Conservation (phyloP, 257 asterid species). For the Gardenia jasminoides region DNA sequence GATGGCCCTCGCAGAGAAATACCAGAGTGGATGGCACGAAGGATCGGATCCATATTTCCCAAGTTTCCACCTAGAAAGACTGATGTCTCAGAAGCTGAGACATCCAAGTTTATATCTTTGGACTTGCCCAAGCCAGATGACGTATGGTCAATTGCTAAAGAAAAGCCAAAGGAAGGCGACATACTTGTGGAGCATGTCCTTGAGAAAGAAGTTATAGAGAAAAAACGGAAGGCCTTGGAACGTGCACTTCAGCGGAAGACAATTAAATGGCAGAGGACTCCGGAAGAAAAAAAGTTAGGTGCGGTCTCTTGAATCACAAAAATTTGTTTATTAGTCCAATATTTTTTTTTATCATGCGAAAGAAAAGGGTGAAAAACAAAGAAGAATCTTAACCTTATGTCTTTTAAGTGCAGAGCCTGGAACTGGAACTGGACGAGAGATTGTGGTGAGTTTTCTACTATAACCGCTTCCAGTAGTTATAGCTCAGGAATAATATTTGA, state of each 20-base stretch:
- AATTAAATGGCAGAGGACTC: slow-evolving; percentile 42
- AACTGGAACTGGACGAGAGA: slow-evolving; percentile 48
- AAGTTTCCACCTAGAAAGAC: slow-evolving; percentile 45
- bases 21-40: slow-evolving; percentile 44
- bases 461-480: background rate
- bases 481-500: background rate
- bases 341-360: slow-evolving; percentile 7
- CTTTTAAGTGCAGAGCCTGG: slow-evolving; percentile 39
- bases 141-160: slow-evolving; percentile 44
- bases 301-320: slow-evolving; percentile 1
- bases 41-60: slow-evolving; percentile 38
- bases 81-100: slow-evolving; percentile 25
- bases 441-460: slow-evolving; percentile 39
- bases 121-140: slow-evolving; percentile 40
- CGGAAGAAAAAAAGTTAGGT: slow-evolving; percentile 44
- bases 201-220: slow-evolving; percentile 45
- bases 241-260: slow-evolving; percentile 44
- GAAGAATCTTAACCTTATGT: slow-evolving; percentile 15
- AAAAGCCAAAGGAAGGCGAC: slow-evolving; percentile 40
- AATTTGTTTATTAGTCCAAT: background rate
- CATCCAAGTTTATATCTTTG: slow-evolving; percentile 30
- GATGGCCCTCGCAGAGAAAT: slow-evolving; percentile 45
- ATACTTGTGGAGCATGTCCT: slow-evolving; percentile 39
- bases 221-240: slow-evolving; percentile 42
- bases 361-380: background rate